Evolutionary conservation across 2,329 filamentous ascomycete genomes (phyloP), one percentile per base, ranked within the genome.

Genomic region (Dothistroma septosporum): DNA sequence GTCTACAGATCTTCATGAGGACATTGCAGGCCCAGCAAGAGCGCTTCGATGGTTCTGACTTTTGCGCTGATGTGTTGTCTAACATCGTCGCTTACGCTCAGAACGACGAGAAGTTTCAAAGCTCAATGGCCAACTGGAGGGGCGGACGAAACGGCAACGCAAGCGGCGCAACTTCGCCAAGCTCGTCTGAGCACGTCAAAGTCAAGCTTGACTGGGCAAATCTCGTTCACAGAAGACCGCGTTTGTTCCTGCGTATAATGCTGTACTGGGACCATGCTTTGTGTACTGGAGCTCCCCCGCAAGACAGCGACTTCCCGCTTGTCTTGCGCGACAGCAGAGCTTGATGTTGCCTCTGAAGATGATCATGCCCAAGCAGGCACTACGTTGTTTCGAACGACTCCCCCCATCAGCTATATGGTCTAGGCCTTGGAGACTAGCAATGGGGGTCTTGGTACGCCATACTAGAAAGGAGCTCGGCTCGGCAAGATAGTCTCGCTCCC

Each of bases 11-110:
- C 35, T 62, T 59, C 53, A 59, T 52, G 2, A 44, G 52, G n/a
- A 53, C 53, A 7, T 48, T 62, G n/a, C 52, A 56, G 21, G 44
- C 49, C 24, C 60, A 59, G 52, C 60, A 57, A 31, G 55, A 59
- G 46, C 50, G 46, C 11, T 62, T 62, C 46, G 60, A 62, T 12
- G 60, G 60, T 19, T 52, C 60, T 21, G 60, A 62, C 28, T 62
- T 59, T 44, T 59, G 56, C 35, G 56, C 49, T 11, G 57, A 62
- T 33, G 47, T 59, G 12, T 33, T 62, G 14, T 49, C 31, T 2
- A 62, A 62, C 41, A 53, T 62, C 46, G 58, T 59, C 16, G 60
- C 56, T 4, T 59, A 59, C n/a, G 60, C 56, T 2, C 50, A 55
- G 37, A 47, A 59, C 11, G 60, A 62, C 28, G 56, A 53, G 19